Evolutionary conservation across 2,329 filamentous ascomycete genomes (phyloP).

Genomic region (Colletotrichum chrysophilum): DNA sequence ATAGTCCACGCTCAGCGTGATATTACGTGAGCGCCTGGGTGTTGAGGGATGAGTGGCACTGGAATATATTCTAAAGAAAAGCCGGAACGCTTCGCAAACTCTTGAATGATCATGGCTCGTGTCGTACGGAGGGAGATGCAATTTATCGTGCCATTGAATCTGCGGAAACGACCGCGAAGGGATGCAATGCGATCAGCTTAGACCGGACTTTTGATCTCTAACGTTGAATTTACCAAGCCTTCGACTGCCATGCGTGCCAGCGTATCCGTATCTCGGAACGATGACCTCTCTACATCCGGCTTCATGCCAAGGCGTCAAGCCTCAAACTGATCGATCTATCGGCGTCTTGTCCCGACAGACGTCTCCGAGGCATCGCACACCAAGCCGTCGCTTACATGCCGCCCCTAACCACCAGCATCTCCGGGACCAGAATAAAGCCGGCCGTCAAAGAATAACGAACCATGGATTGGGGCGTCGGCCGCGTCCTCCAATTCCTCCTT

Average conservation of each 20-base stretch:
- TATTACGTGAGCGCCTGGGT: fast-evolving
- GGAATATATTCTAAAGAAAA: background rate
- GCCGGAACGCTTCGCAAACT: background rate
- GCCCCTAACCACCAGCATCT: background rate
- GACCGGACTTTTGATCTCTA: background rate
- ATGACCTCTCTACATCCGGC: background rate
- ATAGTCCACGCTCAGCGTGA: background rate
- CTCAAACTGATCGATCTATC: background rate
- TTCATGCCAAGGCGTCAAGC: background rate
- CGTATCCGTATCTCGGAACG: background rate
- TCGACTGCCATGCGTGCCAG: background rate
- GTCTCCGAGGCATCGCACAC: background rate
- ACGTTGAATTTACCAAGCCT: background rate
- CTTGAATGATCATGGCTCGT: fast-evolving
- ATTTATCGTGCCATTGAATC: fast-evolving
- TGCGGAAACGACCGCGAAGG: background rate
- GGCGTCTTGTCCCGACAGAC: background rate
- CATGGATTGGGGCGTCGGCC: background rate
- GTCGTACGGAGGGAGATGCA: fast-evolving
- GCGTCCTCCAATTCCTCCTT: background rate
- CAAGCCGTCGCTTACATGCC: background rate
- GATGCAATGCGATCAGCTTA: background rate
- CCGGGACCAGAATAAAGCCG: background rate
- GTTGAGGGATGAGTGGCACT: background rate
- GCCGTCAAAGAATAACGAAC: background rate